Evolutionary conservation across 257 asterid species (phyloP).

Genomic region (Solanum tarijense): DNA sequence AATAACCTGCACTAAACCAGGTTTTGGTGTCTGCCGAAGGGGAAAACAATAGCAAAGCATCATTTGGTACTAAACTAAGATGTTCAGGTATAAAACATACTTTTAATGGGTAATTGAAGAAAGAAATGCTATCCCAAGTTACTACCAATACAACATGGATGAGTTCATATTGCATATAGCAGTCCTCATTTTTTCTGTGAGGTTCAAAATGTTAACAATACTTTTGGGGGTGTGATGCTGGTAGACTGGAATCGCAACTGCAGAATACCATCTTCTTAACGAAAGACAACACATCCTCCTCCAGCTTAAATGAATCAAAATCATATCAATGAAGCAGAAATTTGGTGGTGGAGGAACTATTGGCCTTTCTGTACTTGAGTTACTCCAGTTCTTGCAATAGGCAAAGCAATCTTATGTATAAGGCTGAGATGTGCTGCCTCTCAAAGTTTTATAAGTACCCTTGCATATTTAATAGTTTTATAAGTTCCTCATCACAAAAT

Average conservation of each 20-base stretch:
- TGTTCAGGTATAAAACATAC: not conserved
- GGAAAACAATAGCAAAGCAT: not conserved
- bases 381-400: not conserved
- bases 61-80: not conserved
- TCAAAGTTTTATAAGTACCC: not conserved
- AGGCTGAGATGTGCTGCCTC: not conserved
- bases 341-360: not conserved
- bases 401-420: not conserved
- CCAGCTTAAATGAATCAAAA: not conserved
- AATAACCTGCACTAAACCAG: not conserved
- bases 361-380: not conserved
- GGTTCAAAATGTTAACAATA: not conserved
- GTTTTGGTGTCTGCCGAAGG: not conserved
- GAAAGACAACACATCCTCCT: not conserved
- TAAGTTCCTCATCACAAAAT: not conserved
- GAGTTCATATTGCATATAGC: not conserved
- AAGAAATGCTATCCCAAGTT: not conserved
- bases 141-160: not conserved
- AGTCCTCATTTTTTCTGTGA: not conserved
- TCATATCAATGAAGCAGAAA: not conserved
- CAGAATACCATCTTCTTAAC: not conserved
- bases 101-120: not conserved
- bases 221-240: not conserved
- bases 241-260: not conserved
- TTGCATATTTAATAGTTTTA: not conserved